phyloP scores from a whole-genome alignment of 2,329 filamentous ascomycete species.

The Diaporthe sp. region DNA sequence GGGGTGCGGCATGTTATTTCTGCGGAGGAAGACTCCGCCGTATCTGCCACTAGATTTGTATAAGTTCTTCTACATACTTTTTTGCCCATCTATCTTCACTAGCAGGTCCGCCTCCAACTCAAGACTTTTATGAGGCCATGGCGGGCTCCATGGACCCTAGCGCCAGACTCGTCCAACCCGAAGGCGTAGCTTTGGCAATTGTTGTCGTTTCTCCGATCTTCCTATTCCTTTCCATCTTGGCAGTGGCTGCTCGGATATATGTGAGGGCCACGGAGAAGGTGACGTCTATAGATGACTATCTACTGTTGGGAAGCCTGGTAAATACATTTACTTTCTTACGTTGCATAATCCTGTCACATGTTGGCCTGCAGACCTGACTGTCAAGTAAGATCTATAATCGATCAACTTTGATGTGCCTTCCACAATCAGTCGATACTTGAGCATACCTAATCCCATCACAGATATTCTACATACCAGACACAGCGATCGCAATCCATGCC shows the following conservation, averaged over 20 bases:
- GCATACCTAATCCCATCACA: neutral
- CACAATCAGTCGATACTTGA: too few species aligned
- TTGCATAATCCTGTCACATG: too few species aligned
- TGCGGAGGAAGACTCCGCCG: neutral
- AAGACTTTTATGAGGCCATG: neutral
- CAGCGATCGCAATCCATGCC: constrained; percentile 42
- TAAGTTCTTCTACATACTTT: neutral
- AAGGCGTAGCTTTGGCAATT: constrained; percentile 29
- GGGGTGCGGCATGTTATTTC: neutral
- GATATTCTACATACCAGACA: constrained; percentile 40
- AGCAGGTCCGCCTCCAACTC: neutral
- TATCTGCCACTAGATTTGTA: neutral
- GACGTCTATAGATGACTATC: constrained; percentile 8
- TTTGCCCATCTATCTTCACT: neutral
- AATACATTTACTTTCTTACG: neutral
- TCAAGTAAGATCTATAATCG: neutral
- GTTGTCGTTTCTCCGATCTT: constrained; percentile 14
- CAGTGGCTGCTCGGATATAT: constrained; percentile 17
- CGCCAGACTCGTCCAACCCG: neutral
- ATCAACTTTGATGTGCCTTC: neutral
- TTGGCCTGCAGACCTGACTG: neutral
- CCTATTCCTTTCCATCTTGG: constrained; percentile 9
- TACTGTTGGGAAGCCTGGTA: constrained; percentile 21
- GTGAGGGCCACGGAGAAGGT: constrained; percentile 17
- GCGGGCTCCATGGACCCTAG: neutral